phyloP scores from a whole-genome alignment of 2,329 filamentous ascomycete genomes.

The Lachnellula hyalina region DNA sequence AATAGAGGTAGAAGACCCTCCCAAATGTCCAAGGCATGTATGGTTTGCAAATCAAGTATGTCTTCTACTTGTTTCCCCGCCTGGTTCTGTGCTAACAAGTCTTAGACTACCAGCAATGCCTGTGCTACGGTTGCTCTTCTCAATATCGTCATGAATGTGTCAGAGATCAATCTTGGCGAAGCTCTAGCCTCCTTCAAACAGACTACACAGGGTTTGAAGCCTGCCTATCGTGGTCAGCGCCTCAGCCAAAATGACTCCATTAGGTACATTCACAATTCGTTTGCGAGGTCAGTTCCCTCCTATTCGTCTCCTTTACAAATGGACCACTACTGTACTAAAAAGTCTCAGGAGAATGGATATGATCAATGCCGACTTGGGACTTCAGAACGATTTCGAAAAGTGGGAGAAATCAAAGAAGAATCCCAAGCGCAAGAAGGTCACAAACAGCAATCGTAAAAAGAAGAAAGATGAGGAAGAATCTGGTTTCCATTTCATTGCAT shows the following conservation, averaged over 20 bases:
- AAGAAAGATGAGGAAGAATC: slow-evolving; percentile 49
- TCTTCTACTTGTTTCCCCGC: slow-evolving; percentile 3
- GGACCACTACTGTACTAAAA: not conserved
- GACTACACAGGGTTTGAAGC: slow-evolving; percentile 61
- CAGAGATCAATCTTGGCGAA: slow-evolving; percentile 61
- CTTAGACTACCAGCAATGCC: slow-evolving; percentile 70
- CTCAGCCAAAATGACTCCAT: slow-evolving; percentile 73
- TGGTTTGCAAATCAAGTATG: slow-evolving; percentile 93
- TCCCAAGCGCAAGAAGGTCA: slow-evolving; percentile 35
- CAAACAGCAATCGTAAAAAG: slow-evolving; percentile 35
- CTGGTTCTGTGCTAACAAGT: not conserved
- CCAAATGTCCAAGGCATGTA: slow-evolving; percentile 56
- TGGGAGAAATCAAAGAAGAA: slow-evolving; percentile 17
- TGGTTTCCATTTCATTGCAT: slow-evolving; percentile 84
- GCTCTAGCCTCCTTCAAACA: slow-evolving; percentile 67
- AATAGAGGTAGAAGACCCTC: slow-evolving; percentile 44
- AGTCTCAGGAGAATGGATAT: slow-evolving; percentile 64
- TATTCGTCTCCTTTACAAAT: not conserved
- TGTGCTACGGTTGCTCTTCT: slow-evolving; percentile 90
- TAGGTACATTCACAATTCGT: slow-evolving; percentile 80
- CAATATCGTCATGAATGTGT: slow-evolving; percentile 87
- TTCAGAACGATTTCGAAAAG: slow-evolving; percentile 47
- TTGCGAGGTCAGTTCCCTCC: slow-evolving; percentile 53
- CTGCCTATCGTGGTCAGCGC: slow-evolving; percentile 68
- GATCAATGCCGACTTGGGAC: slow-evolving; percentile 61